These are phyloP conservation scores for Sanghuangporus sanghuang DNA, from an alignment of 1,284 basidiomycete species.

Conservation along the genomic window DNA sequence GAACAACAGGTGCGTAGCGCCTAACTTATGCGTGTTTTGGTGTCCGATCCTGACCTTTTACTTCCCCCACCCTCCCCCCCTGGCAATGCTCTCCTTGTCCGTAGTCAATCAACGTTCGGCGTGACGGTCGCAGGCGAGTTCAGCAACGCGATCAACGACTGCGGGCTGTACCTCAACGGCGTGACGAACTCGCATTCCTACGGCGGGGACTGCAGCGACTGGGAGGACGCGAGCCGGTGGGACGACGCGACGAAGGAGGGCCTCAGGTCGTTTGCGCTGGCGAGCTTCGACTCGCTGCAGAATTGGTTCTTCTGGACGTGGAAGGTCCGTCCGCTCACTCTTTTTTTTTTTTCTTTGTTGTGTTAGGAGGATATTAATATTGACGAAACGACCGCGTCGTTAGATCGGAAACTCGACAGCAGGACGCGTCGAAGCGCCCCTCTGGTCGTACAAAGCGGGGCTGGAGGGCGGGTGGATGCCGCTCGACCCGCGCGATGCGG, in stretches of 20 bases:
- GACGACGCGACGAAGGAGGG: conserved; percentile 29
- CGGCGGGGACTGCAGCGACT: conserved; percentile 26
- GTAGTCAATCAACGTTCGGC: conserved; percentile 15
- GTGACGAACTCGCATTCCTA: conserved; percentile 34
- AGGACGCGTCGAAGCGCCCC: conserved; percentile 35
- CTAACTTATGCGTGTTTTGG: background rate
- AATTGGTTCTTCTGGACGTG: conserved; percentile 57
- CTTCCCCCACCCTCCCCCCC: no score
- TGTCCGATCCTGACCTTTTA: background rate
- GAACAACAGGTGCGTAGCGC: conserved; percentile 7
- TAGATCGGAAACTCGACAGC: conserved; percentile 45
- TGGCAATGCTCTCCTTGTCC: background rate
- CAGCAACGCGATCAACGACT: conserved; percentile 44
- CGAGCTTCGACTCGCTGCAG: conserved; percentile 39
- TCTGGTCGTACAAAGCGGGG: conserved; percentile 51
- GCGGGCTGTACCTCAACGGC: conserved; percentile 41
- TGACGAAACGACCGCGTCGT: no score
- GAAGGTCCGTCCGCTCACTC: conserved; percentile 26
- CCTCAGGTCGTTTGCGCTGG: conserved; percentile 31
- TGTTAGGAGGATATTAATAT: no score
- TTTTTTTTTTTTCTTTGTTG: background rate
- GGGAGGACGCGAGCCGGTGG: conserved; percentile 38
- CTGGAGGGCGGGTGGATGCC: conserved; percentile 69
- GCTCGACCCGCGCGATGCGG: conserved; percentile 62
- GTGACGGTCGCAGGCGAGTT: conserved; percentile 43